These are phyloP conservation scores for Lasiosphaeria miniovina DNA, from an alignment of 495 filamentous ascomycete genomes.

Conservation along the genomic window DNA sequence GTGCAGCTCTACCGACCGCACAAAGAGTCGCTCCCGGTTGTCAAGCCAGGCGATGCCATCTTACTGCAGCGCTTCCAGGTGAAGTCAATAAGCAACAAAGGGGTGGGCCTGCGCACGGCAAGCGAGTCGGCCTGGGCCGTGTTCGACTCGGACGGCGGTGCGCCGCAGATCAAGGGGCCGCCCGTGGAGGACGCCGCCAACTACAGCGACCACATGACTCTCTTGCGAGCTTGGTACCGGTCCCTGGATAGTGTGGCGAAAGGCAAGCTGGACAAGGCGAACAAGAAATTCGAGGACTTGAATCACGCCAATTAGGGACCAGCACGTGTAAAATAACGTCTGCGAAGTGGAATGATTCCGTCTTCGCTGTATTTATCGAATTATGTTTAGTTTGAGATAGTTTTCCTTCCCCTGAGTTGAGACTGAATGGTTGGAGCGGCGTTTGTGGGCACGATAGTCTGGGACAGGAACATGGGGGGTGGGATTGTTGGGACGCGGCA, in stretches of 20 bases:
- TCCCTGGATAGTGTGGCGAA: constrained; percentile 35
- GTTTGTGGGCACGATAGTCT: too few species aligned
- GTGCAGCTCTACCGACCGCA: constrained; percentile 75
- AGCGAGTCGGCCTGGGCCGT: constrained; percentile 63
- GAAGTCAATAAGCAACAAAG: constrained; percentile 46
- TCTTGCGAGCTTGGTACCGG: constrained; percentile 40
- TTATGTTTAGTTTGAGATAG: too few species aligned
- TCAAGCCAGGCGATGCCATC: constrained; percentile 69
- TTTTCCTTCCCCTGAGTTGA: too few species aligned
- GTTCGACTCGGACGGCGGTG: constrained; percentile 35
- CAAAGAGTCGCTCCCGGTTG: constrained; percentile 64
- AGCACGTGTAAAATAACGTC: too few species aligned
- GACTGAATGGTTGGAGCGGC: too few species aligned
- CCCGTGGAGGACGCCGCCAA: constrained; percentile 41
- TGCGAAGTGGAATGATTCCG: too few species aligned
- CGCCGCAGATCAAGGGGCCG: constrained; percentile 45
- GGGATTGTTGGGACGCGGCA: too few species aligned
- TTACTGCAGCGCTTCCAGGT: constrained; percentile 75
- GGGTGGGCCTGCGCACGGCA: constrained; percentile 45
- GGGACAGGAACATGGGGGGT: too few species aligned
- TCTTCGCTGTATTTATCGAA: too few species aligned
- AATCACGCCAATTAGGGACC: constrained; percentile 20
- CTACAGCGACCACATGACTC: constrained; percentile 33
- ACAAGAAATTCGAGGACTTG: constrained; percentile 35
- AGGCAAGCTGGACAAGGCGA: constrained; percentile 41